Evolutionary conservation across 179 eudicot species (phyloP).

Genomic region (Carnegiea gigantea): DNA sequence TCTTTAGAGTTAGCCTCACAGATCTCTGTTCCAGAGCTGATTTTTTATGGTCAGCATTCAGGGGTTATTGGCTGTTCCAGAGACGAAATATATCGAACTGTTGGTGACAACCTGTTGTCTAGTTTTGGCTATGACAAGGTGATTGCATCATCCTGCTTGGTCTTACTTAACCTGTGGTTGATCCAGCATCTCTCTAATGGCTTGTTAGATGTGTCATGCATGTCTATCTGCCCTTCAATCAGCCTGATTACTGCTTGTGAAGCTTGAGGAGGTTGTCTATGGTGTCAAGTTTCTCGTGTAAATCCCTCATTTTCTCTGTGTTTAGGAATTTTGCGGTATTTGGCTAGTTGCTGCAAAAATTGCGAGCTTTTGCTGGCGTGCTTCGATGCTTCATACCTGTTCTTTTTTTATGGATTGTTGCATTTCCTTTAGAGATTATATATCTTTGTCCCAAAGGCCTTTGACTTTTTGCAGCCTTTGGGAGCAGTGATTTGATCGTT

Average conservation of each 20-base stretch:
- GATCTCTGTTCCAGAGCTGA: constrained; percentile 63
- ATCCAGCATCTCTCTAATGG: constrained; percentile 7
- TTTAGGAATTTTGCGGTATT: background rate
- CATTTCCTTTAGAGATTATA: too few species aligned
- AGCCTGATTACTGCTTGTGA: background rate
- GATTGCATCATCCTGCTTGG: constrained; percentile 13
- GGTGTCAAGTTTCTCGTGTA: background rate
- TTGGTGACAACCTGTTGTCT: constrained; percentile 36
- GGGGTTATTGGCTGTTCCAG: constrained; percentile 79
- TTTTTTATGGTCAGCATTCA: constrained; percentile 80
- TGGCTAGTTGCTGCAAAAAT: background rate
- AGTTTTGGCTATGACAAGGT: constrained; percentile 86
- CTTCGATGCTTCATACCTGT: too few species aligned
- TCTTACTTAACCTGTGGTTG: constrained; percentile 3
- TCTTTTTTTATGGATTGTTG: too few species aligned
- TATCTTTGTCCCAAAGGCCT: too few species aligned
- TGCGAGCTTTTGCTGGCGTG: background rate
- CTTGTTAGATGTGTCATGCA: constrained; percentile 1
- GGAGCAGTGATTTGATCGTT: too few species aligned
- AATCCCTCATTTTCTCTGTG: background rate
- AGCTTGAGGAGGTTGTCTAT: background rate
- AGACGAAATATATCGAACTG: constrained; percentile 44
- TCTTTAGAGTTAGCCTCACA: constrained; percentile 29
- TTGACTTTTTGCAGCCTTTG: too few species aligned
- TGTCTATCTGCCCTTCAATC: background rate